Evolutionary conservation across 2,329 filamentous ascomycete genomes (phyloP).

Genomic region (Exophiala bonariae): DNA sequence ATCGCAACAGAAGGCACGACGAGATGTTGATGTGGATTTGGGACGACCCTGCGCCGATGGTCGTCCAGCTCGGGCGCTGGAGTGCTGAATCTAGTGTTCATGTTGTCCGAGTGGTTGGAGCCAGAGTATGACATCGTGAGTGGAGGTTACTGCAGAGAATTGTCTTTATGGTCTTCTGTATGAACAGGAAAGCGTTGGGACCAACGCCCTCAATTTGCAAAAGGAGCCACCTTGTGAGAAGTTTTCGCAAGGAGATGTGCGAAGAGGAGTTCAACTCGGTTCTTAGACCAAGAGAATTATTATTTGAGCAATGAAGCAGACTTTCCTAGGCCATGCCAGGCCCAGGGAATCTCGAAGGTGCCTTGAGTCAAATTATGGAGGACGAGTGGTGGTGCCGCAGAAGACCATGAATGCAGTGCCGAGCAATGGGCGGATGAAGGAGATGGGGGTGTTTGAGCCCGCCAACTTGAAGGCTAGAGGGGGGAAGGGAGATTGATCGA

Average conservation of each 20-base stretch:
- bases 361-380: constrained; percentile 74
- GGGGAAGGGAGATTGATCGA: constrained; percentile 34
- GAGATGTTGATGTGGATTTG: constrained; percentile 56
- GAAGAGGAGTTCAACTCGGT: neutral
- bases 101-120: constrained; percentile 61
- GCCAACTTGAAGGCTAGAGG: constrained; percentile 83
- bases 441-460: constrained; percentile 71
- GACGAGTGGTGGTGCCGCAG: constrained; percentile 94
- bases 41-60: constrained; percentile 59
- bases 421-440: constrained; percentile 83
- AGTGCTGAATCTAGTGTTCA: constrained; percentile 62
- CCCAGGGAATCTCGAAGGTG: constrained; percentile 8
- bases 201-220: constrained; percentile 7
- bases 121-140: constrained; percentile 48
- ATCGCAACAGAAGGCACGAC: constrained; percentile 29
- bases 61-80: constrained; percentile 74
- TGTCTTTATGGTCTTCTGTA: constrained; percentile 1
- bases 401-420: constrained; percentile 93
- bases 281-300: neutral
- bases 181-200: constrained; percentile 4
- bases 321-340: constrained; percentile 13
- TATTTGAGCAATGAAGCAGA: neutral
- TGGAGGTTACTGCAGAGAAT: constrained; percentile 2
- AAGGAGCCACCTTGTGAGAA: constrained; percentile 17
- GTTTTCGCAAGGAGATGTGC: neutral